Evolutionary conservation across 2,329 filamentous ascomycete species (phyloP).

Genomic region (Hypocrella siamensis): DNA sequence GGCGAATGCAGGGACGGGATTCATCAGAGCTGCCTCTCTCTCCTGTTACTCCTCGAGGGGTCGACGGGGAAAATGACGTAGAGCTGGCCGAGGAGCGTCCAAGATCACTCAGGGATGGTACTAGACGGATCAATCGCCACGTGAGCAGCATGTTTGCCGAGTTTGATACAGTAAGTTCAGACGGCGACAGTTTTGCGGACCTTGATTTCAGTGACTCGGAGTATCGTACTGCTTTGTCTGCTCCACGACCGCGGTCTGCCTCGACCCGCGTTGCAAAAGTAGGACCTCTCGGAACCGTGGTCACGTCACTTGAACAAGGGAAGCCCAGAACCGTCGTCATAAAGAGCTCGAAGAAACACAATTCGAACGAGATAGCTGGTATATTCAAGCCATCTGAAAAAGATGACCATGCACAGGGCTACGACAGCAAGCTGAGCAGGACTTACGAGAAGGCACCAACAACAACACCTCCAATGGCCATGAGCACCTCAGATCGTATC

Average conservation of each 20-base stretch:
- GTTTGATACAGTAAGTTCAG: constrained; percentile 58
- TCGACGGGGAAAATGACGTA: constrained; percentile 48
- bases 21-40: constrained; percentile 34
- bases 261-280: constrained; percentile 24
- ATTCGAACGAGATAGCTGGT: constrained; percentile 28
- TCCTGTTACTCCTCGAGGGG: constrained; percentile 17
- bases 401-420: constrained; percentile 10
- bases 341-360: constrained; percentile 15
- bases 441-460: constrained; percentile 20
- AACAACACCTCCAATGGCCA: constrained; percentile 10
- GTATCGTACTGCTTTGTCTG: constrained; percentile 48
- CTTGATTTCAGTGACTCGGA: constrained; percentile 50
- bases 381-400: constrained; percentile 22
- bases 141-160: constrained; percentile 79
- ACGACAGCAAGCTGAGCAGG: constrained; percentile 16
- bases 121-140: constrained; percentile 52
- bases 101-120: constrained; percentile 37
- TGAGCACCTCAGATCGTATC: constrained; percentile 24
- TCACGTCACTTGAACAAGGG: constrained; percentile 27
- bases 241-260: constrained; percentile 36
- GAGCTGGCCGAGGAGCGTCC: constrained; percentile 72
- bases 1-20: constrained; percentile 31
- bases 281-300: constrained; percentile 20
- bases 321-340: constrained; percentile 12
- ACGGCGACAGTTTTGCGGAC: constrained; percentile 46